Base-by-base conservation (phyloP, 139 green algal genomes). In the Dunaliella primolecta region DNA sequence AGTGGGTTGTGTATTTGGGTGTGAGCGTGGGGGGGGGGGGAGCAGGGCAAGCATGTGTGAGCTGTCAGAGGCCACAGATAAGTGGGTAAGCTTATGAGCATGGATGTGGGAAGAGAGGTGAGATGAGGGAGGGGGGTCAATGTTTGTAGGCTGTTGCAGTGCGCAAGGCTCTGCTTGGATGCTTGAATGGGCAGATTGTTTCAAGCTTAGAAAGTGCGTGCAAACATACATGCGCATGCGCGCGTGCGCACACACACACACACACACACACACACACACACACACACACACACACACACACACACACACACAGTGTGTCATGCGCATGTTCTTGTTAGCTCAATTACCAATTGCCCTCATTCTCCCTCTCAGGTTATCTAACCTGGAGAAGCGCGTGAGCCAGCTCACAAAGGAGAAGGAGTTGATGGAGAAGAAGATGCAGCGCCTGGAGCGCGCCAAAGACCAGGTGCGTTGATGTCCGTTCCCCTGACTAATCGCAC, bases 391-490 rank as follows among this genome's bases (percentile, higher is more conserved):
- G 75, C 75, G 75, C 30, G 75, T 80, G n/a, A 33, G n/a, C 11
- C 75, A 80, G 75, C 30, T 80, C 29, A 80, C 75, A 23, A 80
- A 80, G 75, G 75, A 80, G 30, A 80, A 92, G 72, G 92, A 95
- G 82, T 82, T 95, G 75, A 87, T 96, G 80, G 94, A 98, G 87
- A 93, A 94, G 79, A 98, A 98, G 92, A 87, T 98, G 86, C 86
- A 91, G 81, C 91, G 95, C 25, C 84, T 95, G 35, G 93, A 98
- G 82, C 92, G 92, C 84, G 85, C 87, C 36, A 92, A 93, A 80
- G 85, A 86, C 21, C 87, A 94, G 81, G 84, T 91, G 20, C 74
- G 81, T n/a, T n/a, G n/a, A n/a, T n/a, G n/a, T n/a, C n/a, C n/a
- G n/a, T n/a, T n/a, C n/a, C n/a, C n/a, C n/a, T n/a, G n/a, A n/a